Conservation (phyloP, 495 filamentous ascomycete genomes). For the Penicillium taxi region DNA sequence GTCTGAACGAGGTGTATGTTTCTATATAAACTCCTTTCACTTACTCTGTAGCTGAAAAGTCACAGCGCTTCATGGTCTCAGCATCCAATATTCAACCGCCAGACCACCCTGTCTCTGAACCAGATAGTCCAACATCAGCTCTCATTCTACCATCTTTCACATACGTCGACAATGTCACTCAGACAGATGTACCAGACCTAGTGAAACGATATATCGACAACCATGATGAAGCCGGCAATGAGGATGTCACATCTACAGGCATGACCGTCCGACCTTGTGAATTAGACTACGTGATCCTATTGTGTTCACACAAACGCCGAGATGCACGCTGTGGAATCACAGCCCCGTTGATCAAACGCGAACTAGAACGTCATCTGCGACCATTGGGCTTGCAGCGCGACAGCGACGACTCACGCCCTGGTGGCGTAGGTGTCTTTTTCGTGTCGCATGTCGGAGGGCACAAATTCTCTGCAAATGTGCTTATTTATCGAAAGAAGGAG, state of each 20-base stretch:
- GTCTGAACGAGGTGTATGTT: constrained; percentile 64
- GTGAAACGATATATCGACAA: constrained; percentile 59
- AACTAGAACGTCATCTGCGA: constrained; percentile 82
- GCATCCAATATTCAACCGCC: constrained; percentile 77
- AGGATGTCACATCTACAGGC: constrained; percentile 33
- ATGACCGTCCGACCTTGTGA: constrained; percentile 55
- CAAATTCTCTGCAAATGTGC: constrained; percentile 85
- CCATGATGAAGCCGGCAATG: constrained; percentile 52
- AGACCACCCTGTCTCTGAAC: constrained; percentile 37
- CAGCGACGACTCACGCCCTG: constrained; percentile 70
- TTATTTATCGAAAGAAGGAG: constrained; percentile 70
- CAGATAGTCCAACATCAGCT: constrained; percentile 54
- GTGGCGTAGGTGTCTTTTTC: constrained; percentile 89
- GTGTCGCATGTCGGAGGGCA: constrained; percentile 93
- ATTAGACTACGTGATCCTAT: constrained; percentile 78
- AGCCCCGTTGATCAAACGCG: constrained; percentile 75
- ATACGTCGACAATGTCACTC: constrained; percentile 71
- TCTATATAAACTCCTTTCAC: background rate
- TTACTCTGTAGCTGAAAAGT: too few relatives aligned
- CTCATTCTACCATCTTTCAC: constrained; percentile 84
- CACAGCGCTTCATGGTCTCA: constrained; percentile 71
- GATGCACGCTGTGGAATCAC: constrained; percentile 92
- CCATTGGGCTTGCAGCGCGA: constrained; percentile 81
- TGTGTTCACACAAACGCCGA: constrained; percentile 85
- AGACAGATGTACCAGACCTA: constrained; percentile 57